A percentile compares a stretch with the other conserved stretches of the same genome.
Conservation (phyloP, 2,329 filamentous ascomycete genomes). For the Ramularia endophylla region DNA sequence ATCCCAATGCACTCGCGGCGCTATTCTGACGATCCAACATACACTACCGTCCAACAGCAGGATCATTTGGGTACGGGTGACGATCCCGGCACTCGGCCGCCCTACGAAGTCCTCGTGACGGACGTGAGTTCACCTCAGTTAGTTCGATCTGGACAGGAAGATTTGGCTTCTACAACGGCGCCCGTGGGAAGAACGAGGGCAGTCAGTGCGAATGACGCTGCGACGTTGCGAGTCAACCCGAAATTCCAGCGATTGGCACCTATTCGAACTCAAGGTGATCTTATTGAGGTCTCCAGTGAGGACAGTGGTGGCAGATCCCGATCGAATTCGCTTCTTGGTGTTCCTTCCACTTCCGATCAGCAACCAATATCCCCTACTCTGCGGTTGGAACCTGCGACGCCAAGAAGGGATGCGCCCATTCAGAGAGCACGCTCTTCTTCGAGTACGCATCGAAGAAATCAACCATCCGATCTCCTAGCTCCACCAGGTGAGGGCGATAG, state of each 20-base stretch:
- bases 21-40: constrained; percentile 60
- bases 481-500: constrained; percentile 10
- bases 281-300: constrained; percentile 9
- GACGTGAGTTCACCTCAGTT: constrained; percentile 10
- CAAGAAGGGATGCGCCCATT: constrained; percentile 9
- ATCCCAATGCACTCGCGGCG: constrained; percentile 63
- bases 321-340: constrained; percentile 5
- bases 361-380: constrained; percentile 10
- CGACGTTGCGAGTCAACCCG: constrained; percentile 41
- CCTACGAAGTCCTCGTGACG: constrained; percentile 15
- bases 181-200: constrained; percentile 39
- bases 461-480: constrained; percentile 7
- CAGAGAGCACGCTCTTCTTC: constrained; percentile 9
- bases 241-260: constrained; percentile 16
- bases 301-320: constrained; percentile 2
- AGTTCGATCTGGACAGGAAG: constrained; percentile 4
- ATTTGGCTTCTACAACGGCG: constrained; percentile 15
- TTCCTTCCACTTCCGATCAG: constrained; percentile 2
- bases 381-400: constrained; percentile 16
- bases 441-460: neutral
- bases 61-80: constrained; percentile 44
- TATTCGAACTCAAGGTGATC: constrained; percentile 12
- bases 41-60: constrained; percentile 37
- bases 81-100: constrained; percentile 33
- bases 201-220: constrained; percentile 55